Base-by-base conservation (phyloP, 177 flowering plant species). In the Telopea speciosissima region DNA sequence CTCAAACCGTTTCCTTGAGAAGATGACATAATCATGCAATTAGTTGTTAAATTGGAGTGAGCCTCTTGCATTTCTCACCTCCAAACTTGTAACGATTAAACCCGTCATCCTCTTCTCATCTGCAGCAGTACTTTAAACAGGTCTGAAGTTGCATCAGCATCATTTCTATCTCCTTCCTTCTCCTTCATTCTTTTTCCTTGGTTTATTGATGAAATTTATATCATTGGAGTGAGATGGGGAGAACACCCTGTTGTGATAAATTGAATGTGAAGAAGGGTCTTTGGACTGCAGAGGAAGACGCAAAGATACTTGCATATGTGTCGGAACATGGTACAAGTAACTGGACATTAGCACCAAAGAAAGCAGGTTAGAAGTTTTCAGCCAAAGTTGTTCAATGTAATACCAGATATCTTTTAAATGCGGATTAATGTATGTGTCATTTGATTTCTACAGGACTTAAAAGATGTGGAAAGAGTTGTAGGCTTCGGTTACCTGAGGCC, bases 381-480 rank as follows among this genome's bases (percentile, higher is more conserved):
- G 40, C 40, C 19, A 62, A 23, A 9, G 19, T 28, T 33, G 28
- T 58, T 65, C 31, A n/a, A 22, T 44, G 14, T 26, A n/a, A 52
- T 16, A 28, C 24, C 24, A 25, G 19, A 24, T 42, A 21, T 60
- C n/a, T 24, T 26, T 25, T 28, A 28, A 65, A n/a, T 22, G 5
- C 33, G 13, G 44, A 33, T 24, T 65, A 42, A 31, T 68, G 24
- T 13, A 54, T 24, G 42, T 68, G n/a, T 63, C 67, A 24, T 58
- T 12, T 63, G 23, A 36, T 33, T 24, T 73, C 3, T 77, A 61
- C 80, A 91, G 98, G 93, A 66, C 82, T 86, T 12, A 83, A 83
- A 68, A 87, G 94, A 80, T 90, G 93, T 71, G 97, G 93, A 61
- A 92, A 92, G 83, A 92, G 90, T 73, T 86, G 96, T 79, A 87